Conservation (phyloP, 257 asterid genomes). For the Solanum boliviense region DNA sequence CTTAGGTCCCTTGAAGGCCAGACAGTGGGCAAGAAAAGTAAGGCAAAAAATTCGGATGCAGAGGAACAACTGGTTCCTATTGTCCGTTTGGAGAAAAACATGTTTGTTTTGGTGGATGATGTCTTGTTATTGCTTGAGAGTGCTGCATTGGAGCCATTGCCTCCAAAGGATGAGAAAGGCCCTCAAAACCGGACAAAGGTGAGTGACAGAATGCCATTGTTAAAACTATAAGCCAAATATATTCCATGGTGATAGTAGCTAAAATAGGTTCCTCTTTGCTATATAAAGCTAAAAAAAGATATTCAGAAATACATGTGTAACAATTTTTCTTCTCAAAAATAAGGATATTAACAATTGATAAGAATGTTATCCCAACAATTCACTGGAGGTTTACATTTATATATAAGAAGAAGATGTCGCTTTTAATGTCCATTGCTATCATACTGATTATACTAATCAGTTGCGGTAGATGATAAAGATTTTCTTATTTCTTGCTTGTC, state of each 20-base stretch:
- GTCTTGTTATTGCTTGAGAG: conserved; percentile 79
- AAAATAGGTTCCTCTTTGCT: not conserved
- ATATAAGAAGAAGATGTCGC: not conserved
- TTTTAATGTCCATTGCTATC: not conserved
- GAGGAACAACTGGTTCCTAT: conserved; percentile 60
- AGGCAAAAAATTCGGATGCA: conserved; percentile 38
- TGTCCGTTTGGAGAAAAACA: conserved; percentile 59
- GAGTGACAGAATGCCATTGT: conserved; percentile 1
- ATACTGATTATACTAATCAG: not conserved
- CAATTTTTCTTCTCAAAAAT: not conserved
- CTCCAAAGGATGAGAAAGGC: conserved; percentile 95
- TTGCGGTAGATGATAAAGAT: not conserved
- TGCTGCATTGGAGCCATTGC: conserved; percentile 86
- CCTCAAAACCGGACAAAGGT: conserved; percentile 96
- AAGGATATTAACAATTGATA: not conserved
- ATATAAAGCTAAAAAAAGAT: not conserved
- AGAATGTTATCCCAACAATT: not conserved
- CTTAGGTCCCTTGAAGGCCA: conserved; percentile 88
- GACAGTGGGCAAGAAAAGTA: conserved; percentile 53
- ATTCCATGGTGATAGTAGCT: not conserved
- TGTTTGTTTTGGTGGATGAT: conserved; percentile 80
- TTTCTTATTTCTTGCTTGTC: not conserved
- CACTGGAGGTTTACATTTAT: not conserved
- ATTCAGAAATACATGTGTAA: not conserved
- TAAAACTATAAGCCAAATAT: not conserved